Evolutionary conservation across 2,329 filamentous ascomycete species (phyloP).

Genomic region (Hymenoscyphus occultus): DNA sequence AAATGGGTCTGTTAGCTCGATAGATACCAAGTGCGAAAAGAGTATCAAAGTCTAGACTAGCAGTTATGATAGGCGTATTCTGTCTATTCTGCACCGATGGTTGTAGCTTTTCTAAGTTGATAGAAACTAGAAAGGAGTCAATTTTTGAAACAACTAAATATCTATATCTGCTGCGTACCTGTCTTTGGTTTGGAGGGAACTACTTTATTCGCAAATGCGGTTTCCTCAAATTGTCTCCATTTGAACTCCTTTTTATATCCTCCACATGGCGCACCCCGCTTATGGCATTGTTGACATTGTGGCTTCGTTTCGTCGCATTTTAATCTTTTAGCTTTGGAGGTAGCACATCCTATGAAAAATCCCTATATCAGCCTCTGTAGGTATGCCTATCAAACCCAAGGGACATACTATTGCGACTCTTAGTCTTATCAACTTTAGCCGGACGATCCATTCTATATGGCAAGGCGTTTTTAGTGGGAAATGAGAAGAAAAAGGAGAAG

Average conservation of each 20-base stretch:
- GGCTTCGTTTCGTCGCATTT: conserved; percentile 75
- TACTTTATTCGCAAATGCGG: conserved; percentile 48
- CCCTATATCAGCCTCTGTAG: conserved; percentile 14
- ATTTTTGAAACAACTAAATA: conserved; percentile 1
- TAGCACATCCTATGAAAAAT: conserved; percentile 62
- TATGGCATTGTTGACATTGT: conserved; percentile 62
- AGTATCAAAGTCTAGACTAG: conserved; percentile 25
- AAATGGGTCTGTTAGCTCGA: too few relatives aligned
- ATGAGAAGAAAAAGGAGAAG: too few relatives aligned
- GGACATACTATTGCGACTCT: conserved; percentile 69
- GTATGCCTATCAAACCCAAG: conserved; percentile 26
- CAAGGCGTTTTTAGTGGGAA: too few relatives aligned
- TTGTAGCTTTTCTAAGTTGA: conserved; percentile 21
- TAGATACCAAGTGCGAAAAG: too few relatives aligned
- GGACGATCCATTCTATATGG: too few relatives aligned
- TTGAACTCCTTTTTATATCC: conserved; percentile 76
- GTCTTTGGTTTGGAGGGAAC: conserved; percentile 29
- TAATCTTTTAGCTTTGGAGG: conserved; percentile 69
- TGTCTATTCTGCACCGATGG: conserved; percentile 20
- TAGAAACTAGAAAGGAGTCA: conserved; percentile 22
- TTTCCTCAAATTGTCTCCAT: conserved; percentile 68
- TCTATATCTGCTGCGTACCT: conserved; percentile 20
- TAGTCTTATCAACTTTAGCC: too few relatives aligned
- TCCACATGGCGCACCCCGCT: conserved; percentile 62
- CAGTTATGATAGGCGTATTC: conserved; percentile 10